Base-by-base conservation (phyloP, 2,329 filamentous ascomycete species). In the Talaromyces sp. region DNA sequence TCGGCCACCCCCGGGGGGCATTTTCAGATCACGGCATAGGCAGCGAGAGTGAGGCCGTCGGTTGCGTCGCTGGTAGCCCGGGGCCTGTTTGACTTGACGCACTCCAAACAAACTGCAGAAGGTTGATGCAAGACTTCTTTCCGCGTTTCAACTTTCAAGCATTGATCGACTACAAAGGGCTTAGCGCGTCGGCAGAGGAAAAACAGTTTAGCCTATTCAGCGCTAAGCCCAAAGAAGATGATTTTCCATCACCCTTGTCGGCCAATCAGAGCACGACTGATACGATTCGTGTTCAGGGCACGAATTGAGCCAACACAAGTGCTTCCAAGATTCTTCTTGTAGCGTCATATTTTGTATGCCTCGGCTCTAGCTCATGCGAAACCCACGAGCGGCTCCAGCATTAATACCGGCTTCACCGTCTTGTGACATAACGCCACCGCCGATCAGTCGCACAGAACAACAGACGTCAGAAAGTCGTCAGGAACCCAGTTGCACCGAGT, bases 21-120 rank as follows among this genome's bases (percentile, higher is more conserved):
- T 32, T 31, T 51, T 21, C n/a, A 17, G 41, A 31, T 61, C 59
- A 61, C 46, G 51, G 56, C 59, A 61, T 61, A 58, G 41, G 54
- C 19, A 46, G 43, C 43, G 43, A 46, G 17, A 19, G 43, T 8
- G 11, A 29, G 17, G 9, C 21, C n/a, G n/a, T 52, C 26, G 12
- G 5, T 27, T 29, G 24, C 7, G 24, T 52, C 24, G 19, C 19
- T 24, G 48, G 3, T 21, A 7, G 24, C 12, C 19, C 19, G 5
- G 14, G 24, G 14, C 19, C 43, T 26, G 26, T 26, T 3, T 5
- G 19, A 50, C 24, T 38, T 1, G 35, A 38, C 35, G 14, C 12
- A 38, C 14, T 35, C 32, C 32, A 12, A 12, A 35, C 12, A 35
- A 11, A 14, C 32, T 35, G 32, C 12, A 35, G 41, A 17, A 43